Conservation (phyloP, 176 grass and related monocot genomes). For the Rhynchospora pubera region DNA sequence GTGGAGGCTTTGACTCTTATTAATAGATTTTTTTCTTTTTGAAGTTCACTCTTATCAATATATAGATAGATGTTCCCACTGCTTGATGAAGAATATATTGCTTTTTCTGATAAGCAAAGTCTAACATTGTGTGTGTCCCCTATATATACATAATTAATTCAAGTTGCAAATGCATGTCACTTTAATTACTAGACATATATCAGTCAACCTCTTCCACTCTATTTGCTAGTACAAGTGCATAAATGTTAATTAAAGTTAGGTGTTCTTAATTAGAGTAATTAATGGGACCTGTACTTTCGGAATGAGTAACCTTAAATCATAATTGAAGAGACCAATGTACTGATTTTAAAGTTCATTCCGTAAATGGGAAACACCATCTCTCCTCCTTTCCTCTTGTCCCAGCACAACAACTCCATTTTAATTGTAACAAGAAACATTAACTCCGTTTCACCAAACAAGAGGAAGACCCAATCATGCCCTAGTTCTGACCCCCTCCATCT, state of each 20-base stretch:
- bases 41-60: no score
- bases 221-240: not conserved
- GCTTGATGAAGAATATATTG: no score
- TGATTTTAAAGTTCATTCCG: not conserved
- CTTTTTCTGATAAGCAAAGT: no score
- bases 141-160: no score
- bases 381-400: not conserved
- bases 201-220: not conserved
- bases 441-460: slow-evolving; percentile 24
- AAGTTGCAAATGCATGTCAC: no score
- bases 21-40: no score
- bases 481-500: slow-evolving; percentile 21
- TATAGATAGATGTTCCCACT: no score
- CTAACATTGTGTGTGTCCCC: no score
- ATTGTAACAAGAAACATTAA: slow-evolving; percentile 17
- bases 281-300: slow-evolving; percentile 13
- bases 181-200: no score
- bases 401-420: slow-evolving; percentile 10
- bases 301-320: slow-evolving; percentile 19
- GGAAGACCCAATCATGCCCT: slow-evolving; percentile 15
- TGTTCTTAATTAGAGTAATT: no score
- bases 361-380: not conserved
- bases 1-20: no score
- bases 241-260: not conserved
- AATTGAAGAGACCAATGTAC: slow-evolving; percentile 8